Evolutionary conservation across 805 yeast species (phyloP), one percentile per base, ranked within the genome.

Genomic region (Wickerhamiella kazuoi): DNA sequence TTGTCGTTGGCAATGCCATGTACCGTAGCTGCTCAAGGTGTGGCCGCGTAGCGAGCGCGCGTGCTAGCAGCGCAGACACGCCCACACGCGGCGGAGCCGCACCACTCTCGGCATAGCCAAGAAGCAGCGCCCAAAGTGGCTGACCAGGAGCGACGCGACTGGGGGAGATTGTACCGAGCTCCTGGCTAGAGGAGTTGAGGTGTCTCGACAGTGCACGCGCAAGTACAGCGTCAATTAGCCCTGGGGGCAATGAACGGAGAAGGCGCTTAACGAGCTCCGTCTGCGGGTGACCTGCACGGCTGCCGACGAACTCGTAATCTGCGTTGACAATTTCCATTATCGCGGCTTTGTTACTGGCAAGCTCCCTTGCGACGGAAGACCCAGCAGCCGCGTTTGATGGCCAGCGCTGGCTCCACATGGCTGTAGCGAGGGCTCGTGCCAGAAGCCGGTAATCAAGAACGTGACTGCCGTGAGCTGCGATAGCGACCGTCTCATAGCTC

Each of bases 21-120:
- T 48, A 55, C 15, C 56, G 39, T 36, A 55, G 38, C 38, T 53
- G 59, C 38, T 56, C 61, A 11, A 51, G 30, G n/a, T 46, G 48
- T 1, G 61, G 59, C 21, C 61, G 45, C 4, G 38, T 21, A 2
- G 43, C 41, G 15, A 54, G 34, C 6, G 36, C 35, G 5, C 28
- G 23, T 1, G 48, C 45, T 1, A 49, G 19, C 13, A n/a, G 17
- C 7, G 21, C 42, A 26, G 43, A 41, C 5, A 47, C 23, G 15
- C 14, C 15, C 8, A n/a, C n/a, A 11, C 42, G 38, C 15, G 43
- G 24, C 6, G 14, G 19, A 17, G 21, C 13, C 14, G 35, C 30
- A 11, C 34, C 18, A 7, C 36, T 20, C 14, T 34, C 23, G 9
- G 42, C 38, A 2, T 45, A 23, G 11, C 50, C 48, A 15, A 51